Conservation (phyloP, 129 eudicot genomes). For the Arctium minus region DNA sequence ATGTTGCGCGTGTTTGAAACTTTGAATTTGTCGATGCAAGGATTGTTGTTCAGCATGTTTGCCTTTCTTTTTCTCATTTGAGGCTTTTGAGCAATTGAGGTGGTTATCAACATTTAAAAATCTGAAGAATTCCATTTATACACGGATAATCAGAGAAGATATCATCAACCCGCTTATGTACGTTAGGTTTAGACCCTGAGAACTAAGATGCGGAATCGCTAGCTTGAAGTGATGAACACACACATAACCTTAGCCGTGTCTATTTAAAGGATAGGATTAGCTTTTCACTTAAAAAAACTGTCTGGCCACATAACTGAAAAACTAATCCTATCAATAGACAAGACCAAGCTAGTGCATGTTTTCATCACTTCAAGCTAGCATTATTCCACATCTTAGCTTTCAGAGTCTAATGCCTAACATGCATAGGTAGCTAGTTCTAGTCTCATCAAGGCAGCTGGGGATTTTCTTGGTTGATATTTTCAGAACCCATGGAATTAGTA, state of each 20-base stretch:
- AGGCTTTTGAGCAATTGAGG: background rate
- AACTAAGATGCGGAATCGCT: too few species aligned
- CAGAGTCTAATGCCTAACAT: background rate
- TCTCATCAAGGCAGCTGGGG: background rate
- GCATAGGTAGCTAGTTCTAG: too few species aligned
- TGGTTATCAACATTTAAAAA: background rate
- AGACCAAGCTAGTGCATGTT: background rate
- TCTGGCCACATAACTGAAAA: background rate
- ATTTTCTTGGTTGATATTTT: background rate
- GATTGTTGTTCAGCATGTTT: background rate
- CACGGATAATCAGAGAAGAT: too few species aligned
- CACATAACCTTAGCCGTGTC: background rate
- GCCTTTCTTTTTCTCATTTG: background rate
- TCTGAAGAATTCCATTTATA: background rate
- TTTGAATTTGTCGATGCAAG: background rate
- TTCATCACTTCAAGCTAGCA: background rate
- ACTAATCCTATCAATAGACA: background rate
- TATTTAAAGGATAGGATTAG: background rate
- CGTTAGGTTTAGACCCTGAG: background rate
- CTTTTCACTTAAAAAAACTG: background rate
- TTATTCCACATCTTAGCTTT: background rate
- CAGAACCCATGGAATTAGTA: background rate
- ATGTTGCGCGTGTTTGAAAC: background rate
- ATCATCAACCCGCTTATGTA: too few species aligned
- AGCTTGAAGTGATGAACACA: too few species aligned